Base-by-base conservation (phyloP, 2,329 filamentous ascomycete species). In the Monilinia laxa region DNA sequence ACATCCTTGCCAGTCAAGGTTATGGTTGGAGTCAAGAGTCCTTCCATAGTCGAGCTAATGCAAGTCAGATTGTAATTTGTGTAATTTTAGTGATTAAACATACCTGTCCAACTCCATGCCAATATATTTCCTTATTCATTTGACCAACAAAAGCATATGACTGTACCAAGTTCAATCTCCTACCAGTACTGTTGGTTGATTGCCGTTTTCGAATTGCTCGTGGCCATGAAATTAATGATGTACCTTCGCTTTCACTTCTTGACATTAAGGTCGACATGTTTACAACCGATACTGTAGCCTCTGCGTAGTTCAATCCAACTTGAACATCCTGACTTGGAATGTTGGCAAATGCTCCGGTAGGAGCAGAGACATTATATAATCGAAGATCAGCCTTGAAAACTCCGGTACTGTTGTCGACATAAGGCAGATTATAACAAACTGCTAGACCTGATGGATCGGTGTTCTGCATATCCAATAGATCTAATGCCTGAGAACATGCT, bases 351-450 rank as follows among this genome's bases (percentile, higher is more conserved):
- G 75, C 77, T 42, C 80, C 86, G 4, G 79, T 73, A 0, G 90
- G 82, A 0, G 83, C 78, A 7, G 86, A 87, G 57, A 93, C 79
- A 76, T 89, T 87, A 79, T 87, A 95, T 68, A 95, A 80, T 64
- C 91, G 84, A 62, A 95, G 78, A 75, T 95, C 91, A 40, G 91
- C 90, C 77, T 90, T 85, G 76, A 95, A 95, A 20, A 87, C 80
- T 40, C 91, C 91, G 0, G 85, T 87, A 5, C 78, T 77, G 72
- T 85, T 86, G 78, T 94, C 84, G 67, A 92, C 83, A 51, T 85
- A 86, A 0, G 89, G 87, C 31, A 96, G 78, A 76, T 95, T 96
- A 80, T 94, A 95, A 83, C 92, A 96, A 58, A 91, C 85, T 67
- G 89, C 89, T 58, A 92, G 85, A 62, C 92, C 92, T 12, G 90